These are phyloP conservation scores for Aeschynomene evenia DNA, from an alignment of 306 rosid genomes.

Conservation along the genomic window DNA sequence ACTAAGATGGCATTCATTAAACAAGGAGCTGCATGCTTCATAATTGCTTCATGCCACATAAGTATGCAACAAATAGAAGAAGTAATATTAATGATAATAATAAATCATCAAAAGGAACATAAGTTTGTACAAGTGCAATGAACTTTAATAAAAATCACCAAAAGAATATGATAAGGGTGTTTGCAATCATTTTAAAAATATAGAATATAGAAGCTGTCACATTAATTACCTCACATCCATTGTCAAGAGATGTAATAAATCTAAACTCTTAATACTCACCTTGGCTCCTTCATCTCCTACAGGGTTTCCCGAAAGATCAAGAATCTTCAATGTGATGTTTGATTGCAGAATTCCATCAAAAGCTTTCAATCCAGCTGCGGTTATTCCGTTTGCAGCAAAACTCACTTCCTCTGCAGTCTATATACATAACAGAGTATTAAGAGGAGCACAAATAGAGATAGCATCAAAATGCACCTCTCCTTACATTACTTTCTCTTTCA, in stretches of 20 bases:
- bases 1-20: neutral
- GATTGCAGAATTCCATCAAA: slow-evolving; percentile 97
- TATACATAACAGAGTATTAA: slow-evolving; percentile 23
- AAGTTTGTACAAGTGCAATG: neutral
- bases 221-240: slow-evolving; percentile 7
- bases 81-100: neutral
- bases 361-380: slow-evolving; percentile 85
- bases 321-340: slow-evolving; percentile 74
- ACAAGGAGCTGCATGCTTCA: neutral
- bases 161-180: neutral
- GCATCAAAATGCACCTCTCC: slow-evolving; percentile 13
- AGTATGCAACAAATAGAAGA: neutral
- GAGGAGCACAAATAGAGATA: slow-evolving; percentile 13
- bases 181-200: neutral
- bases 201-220: neutral
- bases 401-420: slow-evolving; percentile 90
- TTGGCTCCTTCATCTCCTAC: slow-evolving; percentile 94
- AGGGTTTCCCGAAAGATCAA: slow-evolving; percentile 93
- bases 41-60: neutral
- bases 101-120: neutral
- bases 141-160: neutral
- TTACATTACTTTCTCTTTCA: slow-evolving; percentile 8
- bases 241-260: slow-evolving; percentile 21
- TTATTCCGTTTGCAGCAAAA: slow-evolving; percentile 97
- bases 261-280: slow-evolving; percentile 46